Base-by-base conservation (phyloP, 2,329 filamentous ascomycete genomes). In the Exophiala alcalophila region DNA sequence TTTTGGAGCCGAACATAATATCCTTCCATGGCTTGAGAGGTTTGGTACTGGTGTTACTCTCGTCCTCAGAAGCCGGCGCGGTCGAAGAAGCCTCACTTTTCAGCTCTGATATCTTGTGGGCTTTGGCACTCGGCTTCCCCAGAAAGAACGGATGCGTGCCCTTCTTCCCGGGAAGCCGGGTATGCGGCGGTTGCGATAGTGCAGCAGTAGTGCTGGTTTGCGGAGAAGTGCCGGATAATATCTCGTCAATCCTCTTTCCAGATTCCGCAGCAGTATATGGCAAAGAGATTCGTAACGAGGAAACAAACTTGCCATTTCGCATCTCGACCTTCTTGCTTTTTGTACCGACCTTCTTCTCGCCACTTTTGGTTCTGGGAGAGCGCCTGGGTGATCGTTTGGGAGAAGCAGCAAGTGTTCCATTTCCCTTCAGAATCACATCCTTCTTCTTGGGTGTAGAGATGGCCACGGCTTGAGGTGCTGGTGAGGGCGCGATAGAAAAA, bases 131-230 rank as follows among this genome's bases (percentile, higher is more conserved):
- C 5, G 69, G 15, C 53, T 81, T 84, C 4, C 75, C 77, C 11
- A 73, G 59, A 57, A 89, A 89, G 58, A 89, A 86, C 0, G 84
- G 84, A 63, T 89, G 81, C 0, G 77, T 75, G 1, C 68, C 54
- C 55, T 76, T 80, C n/a, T 19, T 27, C 10, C 16, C 27, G 6
- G 15, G 23, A 5, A 20, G 14, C 14, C n/a, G 24, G 46, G 27
- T 16, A 20, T 28, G 32, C 11, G 35, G 29, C 40, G 59, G 54
- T 36, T 55, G 48, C 31, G 39, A 11, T 7, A 11, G 12, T 8
- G 30, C 5, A 5, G 20, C 24, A 10, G n/a, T 7, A 21, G 11
- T 29, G 14, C 10, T 15, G 16, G 29, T 10, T 46, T 51, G 56
- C 49, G 47, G n/a, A 12, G 29, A 62, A 61, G 31, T 59, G 59